A percentile compares a stretch with the other conserved stretches of the same genome.
Conservation (phyloP, 2,329 filamentous ascomycete species). For the Sporothrix euskadiensis region DNA sequence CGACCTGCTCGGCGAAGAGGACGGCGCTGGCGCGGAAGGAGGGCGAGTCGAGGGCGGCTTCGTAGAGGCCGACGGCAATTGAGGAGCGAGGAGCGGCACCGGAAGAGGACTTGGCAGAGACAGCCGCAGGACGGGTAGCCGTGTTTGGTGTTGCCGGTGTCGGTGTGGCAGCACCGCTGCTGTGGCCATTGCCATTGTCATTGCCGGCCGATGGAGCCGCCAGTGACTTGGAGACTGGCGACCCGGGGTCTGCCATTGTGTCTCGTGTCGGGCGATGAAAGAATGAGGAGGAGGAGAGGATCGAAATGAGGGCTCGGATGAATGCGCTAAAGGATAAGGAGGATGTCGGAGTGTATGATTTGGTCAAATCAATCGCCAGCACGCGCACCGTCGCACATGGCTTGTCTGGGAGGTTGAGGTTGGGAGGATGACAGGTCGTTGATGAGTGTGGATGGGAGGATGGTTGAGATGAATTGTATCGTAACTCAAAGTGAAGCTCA, state of each 20-base stretch:
- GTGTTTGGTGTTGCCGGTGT: conserved; percentile 6
- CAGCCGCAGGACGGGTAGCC: background rate
- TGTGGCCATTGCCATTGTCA: background rate
- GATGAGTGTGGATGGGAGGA: background rate
- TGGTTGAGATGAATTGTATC: background rate
- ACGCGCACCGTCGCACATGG: conserved; percentile 4
- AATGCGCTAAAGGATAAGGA: background rate
- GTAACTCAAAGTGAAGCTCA: background rate
- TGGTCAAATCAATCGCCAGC: conserved; percentile 17
- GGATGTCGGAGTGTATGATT: background rate
- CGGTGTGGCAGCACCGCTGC: background rate
- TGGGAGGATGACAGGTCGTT: background rate
- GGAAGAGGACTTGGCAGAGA: background rate
- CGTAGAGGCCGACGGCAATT: conserved; percentile 81
- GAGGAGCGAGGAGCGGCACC: conserved; percentile 41
- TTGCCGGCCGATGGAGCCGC: conserved; percentile 3
- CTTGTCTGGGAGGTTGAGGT: background rate
- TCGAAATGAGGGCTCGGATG: background rate
- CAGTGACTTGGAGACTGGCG: conserved; percentile 24
- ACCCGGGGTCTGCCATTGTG: conserved; percentile 25
- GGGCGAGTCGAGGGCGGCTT: conserved; percentile 93
- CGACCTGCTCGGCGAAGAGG: conserved; percentile 90
- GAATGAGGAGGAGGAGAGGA: background rate
- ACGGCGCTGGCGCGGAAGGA: conserved; percentile 85
- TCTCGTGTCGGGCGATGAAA: background rate